phyloP scores from a whole-genome alignment of 2,329 filamentous ascomycete species.

The Pseudopyrenochaeta lycopersici region DNA sequence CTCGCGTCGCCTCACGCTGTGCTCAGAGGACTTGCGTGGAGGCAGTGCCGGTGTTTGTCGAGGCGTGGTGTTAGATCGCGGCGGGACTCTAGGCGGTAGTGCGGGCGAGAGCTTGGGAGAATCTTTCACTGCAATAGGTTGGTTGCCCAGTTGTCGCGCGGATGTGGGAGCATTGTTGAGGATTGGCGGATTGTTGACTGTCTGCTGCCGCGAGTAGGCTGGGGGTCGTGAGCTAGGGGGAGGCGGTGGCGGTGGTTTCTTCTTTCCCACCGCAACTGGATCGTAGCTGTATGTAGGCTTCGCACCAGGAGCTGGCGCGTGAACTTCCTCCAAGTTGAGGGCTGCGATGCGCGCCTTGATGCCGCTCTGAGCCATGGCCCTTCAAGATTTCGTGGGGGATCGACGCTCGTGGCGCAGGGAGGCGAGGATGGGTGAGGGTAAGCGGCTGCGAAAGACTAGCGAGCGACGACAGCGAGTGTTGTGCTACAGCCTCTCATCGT shows the following conservation, averaged over 20 bases:
- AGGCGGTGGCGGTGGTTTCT: slow-evolving; percentile 49
- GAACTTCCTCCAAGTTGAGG: slow-evolving; percentile 57
- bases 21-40: slow-evolving; percentile 54
- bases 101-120: slow-evolving; percentile 37
- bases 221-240: slow-evolving; percentile 49
- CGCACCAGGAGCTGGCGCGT: slow-evolving; percentile 45
- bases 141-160: slow-evolving; percentile 49
- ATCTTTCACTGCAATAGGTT: slow-evolving; percentile 38
- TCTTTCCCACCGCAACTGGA: slow-evolving; percentile 40
- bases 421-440: slow-evolving; percentile 5
- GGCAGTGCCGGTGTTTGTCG: slow-evolving; percentile 53
- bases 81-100: slow-evolving; percentile 53
- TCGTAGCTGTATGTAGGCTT: slow-evolving; percentile 49
- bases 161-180: slow-evolving; percentile 47
- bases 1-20: slow-evolving; percentile 41
- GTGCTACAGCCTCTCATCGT: slow-evolving; percentile 7
- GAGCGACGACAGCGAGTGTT: background rate
- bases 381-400: slow-evolving; percentile 14
- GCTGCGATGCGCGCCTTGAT: slow-evolving; percentile 59
- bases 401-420: slow-evolving; percentile 9
- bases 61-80: slow-evolving; percentile 57
- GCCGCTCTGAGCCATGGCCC: slow-evolving; percentile 43
- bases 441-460: slow-evolving; percentile 3
- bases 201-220: slow-evolving; percentile 41
- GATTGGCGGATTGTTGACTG: slow-evolving; percentile 53